These are phyloP conservation scores for Fraxinus pennsylvanica DNA, from an alignment of 257 asterid species.

Conservation along the genomic window DNA sequence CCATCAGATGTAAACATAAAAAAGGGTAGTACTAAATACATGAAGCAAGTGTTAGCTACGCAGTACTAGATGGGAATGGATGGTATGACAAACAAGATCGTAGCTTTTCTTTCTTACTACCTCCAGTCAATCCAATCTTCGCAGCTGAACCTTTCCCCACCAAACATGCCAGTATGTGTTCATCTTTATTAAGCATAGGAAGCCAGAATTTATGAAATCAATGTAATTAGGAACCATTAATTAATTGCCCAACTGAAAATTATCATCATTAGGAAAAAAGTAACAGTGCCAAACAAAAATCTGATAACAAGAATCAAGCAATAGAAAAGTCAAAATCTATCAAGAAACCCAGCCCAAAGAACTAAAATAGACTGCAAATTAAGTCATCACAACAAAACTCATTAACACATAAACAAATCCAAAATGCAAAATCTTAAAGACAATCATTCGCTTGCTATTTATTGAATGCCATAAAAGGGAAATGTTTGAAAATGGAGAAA, in stretches of 20 bases:
- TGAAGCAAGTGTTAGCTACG: not conserved
- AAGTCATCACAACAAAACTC: not conserved
- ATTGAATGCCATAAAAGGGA: not conserved
- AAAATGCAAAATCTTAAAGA: not conserved
- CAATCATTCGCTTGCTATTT: not conserved
- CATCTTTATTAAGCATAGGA: not conserved
- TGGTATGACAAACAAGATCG: not conserved
- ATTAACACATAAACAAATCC: not conserved
- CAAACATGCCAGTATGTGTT: not conserved
- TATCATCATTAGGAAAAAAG: not conserved
- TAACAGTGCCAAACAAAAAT: not conserved
- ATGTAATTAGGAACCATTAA: not conserved
- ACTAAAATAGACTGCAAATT: not conserved
- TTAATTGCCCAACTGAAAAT: not conserved
- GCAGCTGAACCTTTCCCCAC: not conserved
- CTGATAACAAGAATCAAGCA: not conserved
- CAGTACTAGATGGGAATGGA: not conserved
- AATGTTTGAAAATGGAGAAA: not conserved
- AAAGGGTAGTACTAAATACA: not conserved
- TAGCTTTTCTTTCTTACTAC: not conserved
- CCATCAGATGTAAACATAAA: not conserved
- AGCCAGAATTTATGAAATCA: not conserved
- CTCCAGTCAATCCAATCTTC: not conserved
- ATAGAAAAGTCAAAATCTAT: not conserved
- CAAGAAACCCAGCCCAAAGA: not conserved